A percentile compares a stretch with the other conserved stretches of the same genome.
Evolutionary conservation across 352 stramenopile species (phyloP).

Genomic region (Pythium dissotocum): DNA sequence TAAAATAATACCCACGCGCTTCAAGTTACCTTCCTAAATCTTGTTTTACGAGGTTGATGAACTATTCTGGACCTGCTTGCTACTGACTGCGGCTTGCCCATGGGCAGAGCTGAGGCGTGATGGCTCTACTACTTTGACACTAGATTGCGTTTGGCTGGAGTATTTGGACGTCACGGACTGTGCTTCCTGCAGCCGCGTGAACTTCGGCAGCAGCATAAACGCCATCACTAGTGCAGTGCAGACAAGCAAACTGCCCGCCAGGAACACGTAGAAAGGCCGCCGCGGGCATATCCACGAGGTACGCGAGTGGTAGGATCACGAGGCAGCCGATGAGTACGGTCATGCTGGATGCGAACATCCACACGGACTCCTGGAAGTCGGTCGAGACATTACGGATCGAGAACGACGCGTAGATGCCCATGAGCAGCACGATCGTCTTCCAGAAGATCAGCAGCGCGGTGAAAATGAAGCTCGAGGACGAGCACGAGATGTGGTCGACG

Average conservation of each 20-base stretch:
- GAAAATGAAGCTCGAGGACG: slow-evolving; percentile 37
- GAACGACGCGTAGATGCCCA: slow-evolving; percentile 32
- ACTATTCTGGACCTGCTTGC: too few relatives aligned
- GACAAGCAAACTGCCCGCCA: slow-evolving; percentile 20
- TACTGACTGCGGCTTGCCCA: too few relatives aligned
- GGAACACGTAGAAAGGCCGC: slow-evolving; percentile 21
- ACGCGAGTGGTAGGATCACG: slow-evolving; percentile 31
- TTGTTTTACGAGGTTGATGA: too few relatives aligned
- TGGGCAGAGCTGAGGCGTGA: too few relatives aligned
- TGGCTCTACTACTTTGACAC: too few relatives aligned
- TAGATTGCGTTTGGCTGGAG: too few relatives aligned
- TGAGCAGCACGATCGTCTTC: slow-evolving; percentile 36
- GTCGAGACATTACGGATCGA: slow-evolving; percentile 33
- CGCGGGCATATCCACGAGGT: slow-evolving; percentile 30
- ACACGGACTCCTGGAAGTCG: slow-evolving; percentile 52
- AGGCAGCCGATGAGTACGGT: slow-evolving; percentile 28
- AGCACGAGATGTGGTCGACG: slow-evolving; percentile 26
- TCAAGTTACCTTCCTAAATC: too few relatives aligned
- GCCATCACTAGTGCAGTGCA: slow-evolving; percentile 27
- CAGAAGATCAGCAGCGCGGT: slow-evolving; percentile 36
- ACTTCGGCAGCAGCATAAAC: slow-evolving; percentile 32
- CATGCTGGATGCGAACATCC: slow-evolving; percentile 34
- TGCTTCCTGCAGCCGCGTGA: slow-evolving; percentile 7
- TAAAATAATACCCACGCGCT: too few relatives aligned
- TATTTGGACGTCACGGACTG: too few relatives aligned